Evolutionary conservation across 805 yeast genomes (phyloP).

Genomic region (Saccharomycopsis fermentans): DNA sequence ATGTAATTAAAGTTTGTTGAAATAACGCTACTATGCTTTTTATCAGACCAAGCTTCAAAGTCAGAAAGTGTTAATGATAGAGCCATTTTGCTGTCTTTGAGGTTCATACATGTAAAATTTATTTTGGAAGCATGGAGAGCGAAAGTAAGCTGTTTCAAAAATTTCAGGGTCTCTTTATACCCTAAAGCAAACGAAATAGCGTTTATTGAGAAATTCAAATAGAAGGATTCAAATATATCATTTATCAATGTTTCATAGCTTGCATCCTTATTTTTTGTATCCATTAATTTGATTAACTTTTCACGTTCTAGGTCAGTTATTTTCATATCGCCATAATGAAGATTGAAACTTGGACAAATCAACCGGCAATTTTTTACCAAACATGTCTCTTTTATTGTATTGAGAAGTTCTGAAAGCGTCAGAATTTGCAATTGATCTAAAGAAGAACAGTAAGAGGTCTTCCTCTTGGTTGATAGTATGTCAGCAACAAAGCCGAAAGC

Average conservation of each 20-base stretch:
- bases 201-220: slow-evolving; percentile 11
- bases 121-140: background rate
- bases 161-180: slow-evolving; percentile 7
- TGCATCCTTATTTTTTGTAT: background rate
- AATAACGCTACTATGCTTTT: slow-evolving; percentile 17
- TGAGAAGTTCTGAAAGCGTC: slow-evolving; percentile 37
- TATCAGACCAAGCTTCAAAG: slow-evolving; percentile 24
- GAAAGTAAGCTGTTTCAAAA: background rate
- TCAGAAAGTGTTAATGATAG: background rate
- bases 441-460: slow-evolving; percentile 28
- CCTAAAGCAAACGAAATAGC: slow-evolving; percentile 22
- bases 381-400: slow-evolving; percentile 26
- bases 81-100: background rate
- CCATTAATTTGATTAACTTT: background rate
- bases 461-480: background rate
- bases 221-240: slow-evolving; percentile 17
- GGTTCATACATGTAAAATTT: background rate
- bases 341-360: slow-evolving; percentile 34
- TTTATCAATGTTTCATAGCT: background rate
- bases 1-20: slow-evolving; percentile 25
- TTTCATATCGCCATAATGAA: slow-evolving; percentile 30
- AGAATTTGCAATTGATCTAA: slow-evolving; percentile 60
- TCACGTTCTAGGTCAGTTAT: background rate
- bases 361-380: slow-evolving; percentile 36
- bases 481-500: slow-evolving; percentile 30